A percentile compares a stretch with the other conserved stretches of the same genome.
These are phyloP conservation scores for Populus simonii DNA, from an alignment of 345 rosid species.

Conservation along the genomic window DNA sequence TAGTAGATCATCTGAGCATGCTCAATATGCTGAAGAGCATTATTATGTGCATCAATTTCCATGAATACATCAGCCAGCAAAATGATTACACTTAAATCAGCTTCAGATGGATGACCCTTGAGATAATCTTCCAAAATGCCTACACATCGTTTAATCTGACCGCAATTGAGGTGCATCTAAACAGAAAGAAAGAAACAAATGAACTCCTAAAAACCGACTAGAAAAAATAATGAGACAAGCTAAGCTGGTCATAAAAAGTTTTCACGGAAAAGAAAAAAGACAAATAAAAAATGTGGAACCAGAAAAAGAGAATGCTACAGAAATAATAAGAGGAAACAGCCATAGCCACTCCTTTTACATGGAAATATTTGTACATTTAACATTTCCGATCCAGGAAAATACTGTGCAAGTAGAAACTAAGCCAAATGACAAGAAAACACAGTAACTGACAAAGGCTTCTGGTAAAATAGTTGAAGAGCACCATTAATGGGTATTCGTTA, in stretches of 20 bases:
- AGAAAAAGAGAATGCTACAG: no score
- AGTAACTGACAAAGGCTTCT: no score
- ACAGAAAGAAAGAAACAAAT: conserved; percentile 11
- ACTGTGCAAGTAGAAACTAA: no score
- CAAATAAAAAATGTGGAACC: background rate
- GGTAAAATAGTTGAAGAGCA: no score
- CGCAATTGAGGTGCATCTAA: conserved; percentile 66
- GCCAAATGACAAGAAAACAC: no score
- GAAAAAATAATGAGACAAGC: background rate
- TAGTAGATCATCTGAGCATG: conserved; percentile 35
- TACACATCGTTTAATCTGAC: conserved; percentile 57
- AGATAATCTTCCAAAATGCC: conserved; percentile 67
- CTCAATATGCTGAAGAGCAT: conserved; percentile 67
- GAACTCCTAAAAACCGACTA: background rate
- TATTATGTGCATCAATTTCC: conserved; percentile 59
- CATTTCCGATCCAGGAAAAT: no score
- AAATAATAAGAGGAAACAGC: no score
- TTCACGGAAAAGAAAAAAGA: background rate
- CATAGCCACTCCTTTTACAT: no score
- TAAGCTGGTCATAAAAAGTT: background rate
- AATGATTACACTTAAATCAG: conserved; percentile 55
- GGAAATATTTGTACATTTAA: no score
- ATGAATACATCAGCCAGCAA: conserved; percentile 63
- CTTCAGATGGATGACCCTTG: conserved; percentile 49
- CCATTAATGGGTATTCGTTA: no score